A percentile compares a stretch with the other conserved stretches of the same genome.
phyloP scores from a whole-genome alignment of 2,329 filamentous ascomycete species.

The Trichophyton rubrum region DNA sequence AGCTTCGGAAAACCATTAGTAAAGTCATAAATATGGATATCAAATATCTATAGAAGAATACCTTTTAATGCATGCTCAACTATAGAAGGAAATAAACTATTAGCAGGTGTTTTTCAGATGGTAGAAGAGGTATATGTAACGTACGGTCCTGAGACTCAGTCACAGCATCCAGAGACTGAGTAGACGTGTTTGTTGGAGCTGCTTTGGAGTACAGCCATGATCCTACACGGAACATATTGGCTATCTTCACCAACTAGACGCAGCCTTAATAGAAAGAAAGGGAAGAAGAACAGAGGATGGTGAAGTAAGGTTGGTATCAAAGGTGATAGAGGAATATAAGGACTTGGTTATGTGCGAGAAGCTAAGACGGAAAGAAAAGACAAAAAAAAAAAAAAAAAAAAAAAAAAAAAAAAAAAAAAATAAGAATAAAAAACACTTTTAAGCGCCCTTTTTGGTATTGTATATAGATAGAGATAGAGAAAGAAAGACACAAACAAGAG shows the following conservation, averaged over 20 bases:
- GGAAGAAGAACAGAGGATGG: not conserved
- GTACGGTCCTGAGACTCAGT: slow-evolving; percentile 43
- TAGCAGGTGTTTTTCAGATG: slow-evolving; percentile 13
- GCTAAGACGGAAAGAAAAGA: not conserved
- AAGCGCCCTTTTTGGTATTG: too few species aligned
- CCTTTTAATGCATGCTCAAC: slow-evolving; percentile 34
- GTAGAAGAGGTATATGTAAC: slow-evolving; percentile 11
- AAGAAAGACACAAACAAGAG: too few species aligned
- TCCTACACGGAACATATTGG: slow-evolving; percentile 30
- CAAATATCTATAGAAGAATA: slow-evolving; percentile 14
- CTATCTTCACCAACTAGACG: not conserved
- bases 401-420: not conserved
- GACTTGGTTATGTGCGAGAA: not conserved
- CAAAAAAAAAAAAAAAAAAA: not conserved
- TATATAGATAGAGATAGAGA: too few species aligned
- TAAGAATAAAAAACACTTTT: too few species aligned
- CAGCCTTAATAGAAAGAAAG: not conserved
- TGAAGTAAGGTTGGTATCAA: not conserved
- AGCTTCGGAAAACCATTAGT: slow-evolving; percentile 28
- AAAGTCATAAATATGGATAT: not conserved
- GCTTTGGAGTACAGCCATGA: slow-evolving; percentile 36
- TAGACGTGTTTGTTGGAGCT: slow-evolving; percentile 30
- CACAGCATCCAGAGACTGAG: slow-evolving; percentile 44
- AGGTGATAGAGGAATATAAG: not conserved
- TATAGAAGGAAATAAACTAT: slow-evolving; percentile 13